Conservation (phyloP, 441 rosid genomes). For the Gossypium aridum region DNA sequence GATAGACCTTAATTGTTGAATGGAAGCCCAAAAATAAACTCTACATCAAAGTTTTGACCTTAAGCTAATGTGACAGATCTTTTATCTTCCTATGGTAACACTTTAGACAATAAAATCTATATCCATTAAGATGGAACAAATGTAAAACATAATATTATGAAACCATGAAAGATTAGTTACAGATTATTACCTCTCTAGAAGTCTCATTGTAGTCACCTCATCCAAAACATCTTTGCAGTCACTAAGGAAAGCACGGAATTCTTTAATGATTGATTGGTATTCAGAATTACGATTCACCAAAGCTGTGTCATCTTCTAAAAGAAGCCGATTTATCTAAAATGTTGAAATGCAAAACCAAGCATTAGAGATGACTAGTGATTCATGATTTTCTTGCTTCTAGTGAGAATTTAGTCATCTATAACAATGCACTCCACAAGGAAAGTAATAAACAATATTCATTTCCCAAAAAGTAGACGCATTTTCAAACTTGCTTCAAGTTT, state of each 20-base stretch:
- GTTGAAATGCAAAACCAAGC: constrained; percentile 7
- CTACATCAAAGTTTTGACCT: neutral
- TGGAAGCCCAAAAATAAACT: neutral
- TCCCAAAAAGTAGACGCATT: neutral
- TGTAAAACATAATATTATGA: neutral
- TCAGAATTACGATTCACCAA: constrained; percentile 74
- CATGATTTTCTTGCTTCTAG: constrained; percentile 3
- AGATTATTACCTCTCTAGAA: constrained; percentile 74
- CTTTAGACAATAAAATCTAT: neutral
- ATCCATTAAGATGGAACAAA: neutral
- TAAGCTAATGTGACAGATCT: neutral
- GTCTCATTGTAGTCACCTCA: constrained; percentile 96
- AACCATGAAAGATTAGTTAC: neutral
- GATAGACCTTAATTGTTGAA: constrained; percentile 3
- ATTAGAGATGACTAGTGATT: neutral
- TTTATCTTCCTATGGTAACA: constrained; percentile 8
- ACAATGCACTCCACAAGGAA: constrained; percentile 11
- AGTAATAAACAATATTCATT: neutral
- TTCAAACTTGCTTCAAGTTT: constrained; percentile 9
- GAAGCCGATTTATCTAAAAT: constrained; percentile 78
- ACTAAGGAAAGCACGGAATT: constrained; percentile 92
- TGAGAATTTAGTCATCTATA: neutral
- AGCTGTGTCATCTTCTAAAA: constrained; percentile 92
- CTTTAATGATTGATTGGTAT: constrained; percentile 76
- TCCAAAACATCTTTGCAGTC: constrained; percentile 96